Conservation (phyloP, 805 yeast species). For the Starmera quercuum region DNA sequence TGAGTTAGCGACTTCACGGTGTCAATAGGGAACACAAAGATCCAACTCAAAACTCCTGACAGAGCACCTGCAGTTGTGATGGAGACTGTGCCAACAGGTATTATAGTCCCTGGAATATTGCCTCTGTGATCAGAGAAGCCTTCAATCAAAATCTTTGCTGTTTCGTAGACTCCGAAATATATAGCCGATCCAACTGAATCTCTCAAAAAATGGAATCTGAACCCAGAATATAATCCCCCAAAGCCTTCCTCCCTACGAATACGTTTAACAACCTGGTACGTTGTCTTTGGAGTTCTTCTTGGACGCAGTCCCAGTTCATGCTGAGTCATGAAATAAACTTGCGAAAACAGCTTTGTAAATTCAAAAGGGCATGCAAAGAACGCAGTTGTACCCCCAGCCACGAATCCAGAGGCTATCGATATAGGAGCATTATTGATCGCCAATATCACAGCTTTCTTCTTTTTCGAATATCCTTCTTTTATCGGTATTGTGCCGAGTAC, state of each 20-base stretch:
- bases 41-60: slow-evolving; percentile 73
- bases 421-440: slow-evolving; percentile 36
- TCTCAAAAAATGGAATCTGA: slow-evolving; percentile 54
- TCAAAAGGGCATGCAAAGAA: slow-evolving; percentile 78
- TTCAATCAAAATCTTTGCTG: slow-evolving; percentile 46
- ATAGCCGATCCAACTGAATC: slow-evolving; percentile 68
- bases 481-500: slow-evolving; percentile 11
- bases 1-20: slow-evolving; percentile 73
- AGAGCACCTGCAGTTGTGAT: slow-evolving; percentile 70
- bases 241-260: slow-evolving; percentile 55
- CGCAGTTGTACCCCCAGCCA: slow-evolving; percentile 61
- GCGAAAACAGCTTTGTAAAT: slow-evolving; percentile 74
- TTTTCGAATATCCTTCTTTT: slow-evolving; percentile 5
- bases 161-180: slow-evolving; percentile 71
- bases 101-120: slow-evolving; percentile 23
- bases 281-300: slow-evolving; percentile 24
- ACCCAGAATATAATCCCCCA: slow-evolving; percentile 66
- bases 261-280: slow-evolving; percentile 40
- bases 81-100: slow-evolving; percentile 30
- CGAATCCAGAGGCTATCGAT: slow-evolving; percentile 47
- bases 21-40: slow-evolving; percentile 70
- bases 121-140: slow-evolving; percentile 17
- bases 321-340: slow-evolving; percentile 42
- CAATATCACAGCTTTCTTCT: slow-evolving; percentile 4
- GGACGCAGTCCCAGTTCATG: slow-evolving; percentile 22